A percentile compares a stretch with the other conserved stretches of the same genome.
These are phyloP conservation scores for Ilex aquifolium DNA, from an alignment of 257 asterid species.

Conservation along the genomic window DNA sequence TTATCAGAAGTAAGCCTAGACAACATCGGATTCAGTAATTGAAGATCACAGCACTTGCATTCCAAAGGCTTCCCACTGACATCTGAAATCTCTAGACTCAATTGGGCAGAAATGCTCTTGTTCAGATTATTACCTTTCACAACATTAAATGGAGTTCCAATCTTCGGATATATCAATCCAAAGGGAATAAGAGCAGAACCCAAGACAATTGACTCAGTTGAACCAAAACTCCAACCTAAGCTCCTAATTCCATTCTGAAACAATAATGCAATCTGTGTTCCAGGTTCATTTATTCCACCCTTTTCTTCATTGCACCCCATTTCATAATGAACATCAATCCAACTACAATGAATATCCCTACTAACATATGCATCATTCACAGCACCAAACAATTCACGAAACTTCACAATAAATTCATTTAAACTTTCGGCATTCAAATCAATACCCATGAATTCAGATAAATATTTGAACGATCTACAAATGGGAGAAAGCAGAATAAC, in stretches of 20 bases:
- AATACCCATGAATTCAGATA: conserved; percentile 30
- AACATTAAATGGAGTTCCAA: conserved; percentile 41
- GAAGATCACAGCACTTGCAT: conserved; percentile 70
- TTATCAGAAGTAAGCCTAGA: conserved; percentile 25
- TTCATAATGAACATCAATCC: conserved; percentile 59
- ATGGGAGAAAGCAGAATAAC: conserved; percentile 63
- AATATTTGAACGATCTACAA: conserved; percentile 25
- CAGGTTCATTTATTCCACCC: conserved; percentile 10
- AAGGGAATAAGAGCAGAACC: conserved; percentile 79
- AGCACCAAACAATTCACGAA: conserved; percentile 36
- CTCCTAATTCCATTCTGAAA: conserved; percentile 36
- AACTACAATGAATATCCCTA: conserved; percentile 68
- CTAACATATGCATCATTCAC: conserved; percentile 41
- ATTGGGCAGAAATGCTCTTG: conserved; percentile 35
- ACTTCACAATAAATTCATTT: conserved; percentile 20
- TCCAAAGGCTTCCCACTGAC: conserved; percentile 65
- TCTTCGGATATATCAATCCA: conserved; percentile 67
- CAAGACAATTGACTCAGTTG: conserved; percentile 53
- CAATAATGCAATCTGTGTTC: conserved; percentile 6
- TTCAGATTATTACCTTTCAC: conserved; percentile 19
- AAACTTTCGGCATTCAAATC: conserved; percentile 16
- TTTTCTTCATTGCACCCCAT: conserved; percentile 20
- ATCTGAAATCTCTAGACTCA: conserved; percentile 63
- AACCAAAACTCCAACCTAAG: conserved; percentile 77
- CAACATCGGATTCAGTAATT: conserved; percentile 40